Evolutionary conservation across 1,139 yeast genomes (phyloP).

Genomic region (Geotrichum fermentans): DNA sequence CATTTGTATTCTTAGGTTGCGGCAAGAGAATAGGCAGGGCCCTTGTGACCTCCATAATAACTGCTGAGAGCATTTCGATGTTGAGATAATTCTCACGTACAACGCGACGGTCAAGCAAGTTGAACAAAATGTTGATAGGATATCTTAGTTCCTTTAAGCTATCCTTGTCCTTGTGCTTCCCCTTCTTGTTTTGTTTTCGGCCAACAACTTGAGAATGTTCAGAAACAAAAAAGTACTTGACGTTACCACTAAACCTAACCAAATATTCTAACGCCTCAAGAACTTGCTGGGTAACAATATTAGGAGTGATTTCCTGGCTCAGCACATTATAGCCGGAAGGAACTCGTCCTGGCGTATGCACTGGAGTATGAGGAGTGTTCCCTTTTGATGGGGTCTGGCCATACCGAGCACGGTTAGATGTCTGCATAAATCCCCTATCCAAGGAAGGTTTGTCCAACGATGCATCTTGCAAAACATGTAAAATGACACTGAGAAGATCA

Average conservation of each 20-base stretch:
- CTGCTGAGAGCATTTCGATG: constrained; percentile 70
- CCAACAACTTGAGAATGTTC: constrained; percentile 69
- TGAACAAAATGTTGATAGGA: constrained; percentile 68
- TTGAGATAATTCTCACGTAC: constrained; percentile 68
- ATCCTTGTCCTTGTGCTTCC: constrained; percentile 39
- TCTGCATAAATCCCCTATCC: constrained; percentile 59
- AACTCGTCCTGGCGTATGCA: constrained; percentile 23
- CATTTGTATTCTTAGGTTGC: constrained; percentile 21
- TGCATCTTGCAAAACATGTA: constrained; percentile 74
- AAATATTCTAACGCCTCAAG: constrained; percentile 71
- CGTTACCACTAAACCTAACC: constrained; percentile 62
- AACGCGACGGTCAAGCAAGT: constrained; percentile 56
- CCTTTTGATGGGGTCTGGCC: constrained; percentile 14
- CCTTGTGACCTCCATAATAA: constrained; percentile 70
- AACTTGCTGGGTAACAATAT: constrained; percentile 69
- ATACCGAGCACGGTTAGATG: constrained; percentile 38
- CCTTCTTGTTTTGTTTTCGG: constrained; percentile 42
- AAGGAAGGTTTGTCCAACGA: constrained; percentile 55
- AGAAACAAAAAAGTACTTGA: constrained; percentile 70
- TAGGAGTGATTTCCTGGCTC: constrained; percentile 55
- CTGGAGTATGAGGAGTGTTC: constrained; percentile 33
- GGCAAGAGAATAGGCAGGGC: constrained; percentile 47
- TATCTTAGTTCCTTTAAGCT: constrained; percentile 46
- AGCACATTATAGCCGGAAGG: constrained; percentile 33
- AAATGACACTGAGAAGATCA: constrained; percentile 66